Conservation (phyloP, 1,284 basidiomycete species). For the Xerocomus minutiporus region DNA sequence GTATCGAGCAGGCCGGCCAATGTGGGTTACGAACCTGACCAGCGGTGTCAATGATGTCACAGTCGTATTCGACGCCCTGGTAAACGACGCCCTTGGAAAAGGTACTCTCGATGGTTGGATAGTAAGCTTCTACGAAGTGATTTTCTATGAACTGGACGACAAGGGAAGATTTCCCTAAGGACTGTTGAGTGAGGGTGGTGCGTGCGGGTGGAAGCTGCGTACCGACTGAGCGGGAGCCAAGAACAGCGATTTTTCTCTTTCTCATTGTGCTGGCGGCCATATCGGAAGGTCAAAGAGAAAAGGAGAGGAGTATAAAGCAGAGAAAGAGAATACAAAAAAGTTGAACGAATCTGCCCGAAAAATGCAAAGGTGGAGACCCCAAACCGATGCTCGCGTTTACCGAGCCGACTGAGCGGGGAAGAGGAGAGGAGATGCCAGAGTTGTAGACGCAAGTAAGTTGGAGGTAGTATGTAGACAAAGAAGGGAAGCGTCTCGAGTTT, state of each 20-base stretch:
- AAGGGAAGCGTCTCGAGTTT: conserved; percentile 6
- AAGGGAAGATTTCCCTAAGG: conserved; percentile 73
- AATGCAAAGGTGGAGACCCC: conserved; percentile 17
- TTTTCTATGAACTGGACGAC: conserved; percentile 71
- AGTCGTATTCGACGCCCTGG: conserved; percentile 84
- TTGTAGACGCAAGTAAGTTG: neutral
- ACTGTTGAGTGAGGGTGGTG: conserved; percentile 14
- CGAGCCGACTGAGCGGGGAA: conserved; percentile 1
- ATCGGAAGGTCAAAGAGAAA: conserved; percentile 9
- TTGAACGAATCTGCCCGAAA: conserved; percentile 17
- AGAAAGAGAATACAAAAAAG: conserved; percentile 9
- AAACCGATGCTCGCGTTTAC: conserved; percentile 16
- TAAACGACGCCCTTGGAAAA: conserved; percentile 82
- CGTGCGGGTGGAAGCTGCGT: conserved; percentile 24
- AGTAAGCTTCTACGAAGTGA: conserved; percentile 77
- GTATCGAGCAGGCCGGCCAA: neutral
- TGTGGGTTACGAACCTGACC: conserved; percentile 60
- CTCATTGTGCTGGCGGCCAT: conserved; percentile 61
- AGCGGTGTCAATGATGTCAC: conserved; percentile 98
- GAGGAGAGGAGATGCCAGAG: conserved; percentile 15
- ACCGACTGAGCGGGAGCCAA: conserved; percentile 80
- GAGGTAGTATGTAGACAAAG: neutral
- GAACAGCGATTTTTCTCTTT: conserved; percentile 82
- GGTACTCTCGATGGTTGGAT: conserved; percentile 92
- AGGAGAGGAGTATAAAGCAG: neutral